Conservation (phyloP, 2,329 filamentous ascomycete species). For the Pseudodiploospora longispora region DNA sequence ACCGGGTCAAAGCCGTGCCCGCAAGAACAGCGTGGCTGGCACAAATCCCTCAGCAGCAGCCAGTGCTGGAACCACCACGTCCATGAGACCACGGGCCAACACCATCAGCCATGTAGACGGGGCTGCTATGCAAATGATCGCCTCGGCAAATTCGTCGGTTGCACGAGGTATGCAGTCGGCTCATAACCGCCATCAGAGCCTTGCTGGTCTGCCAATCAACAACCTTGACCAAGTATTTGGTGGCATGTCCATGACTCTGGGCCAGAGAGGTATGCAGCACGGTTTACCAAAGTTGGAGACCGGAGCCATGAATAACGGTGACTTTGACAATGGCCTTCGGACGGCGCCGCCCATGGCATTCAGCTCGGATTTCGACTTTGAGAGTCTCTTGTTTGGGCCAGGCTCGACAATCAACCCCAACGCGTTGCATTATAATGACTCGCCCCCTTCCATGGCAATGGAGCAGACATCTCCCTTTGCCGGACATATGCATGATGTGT, state of each 20-base stretch:
- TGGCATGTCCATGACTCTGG: constrained; percentile 62
- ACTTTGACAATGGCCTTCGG: constrained; percentile 60
- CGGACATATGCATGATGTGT: constrained; percentile 49
- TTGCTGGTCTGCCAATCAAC: constrained; percentile 58
- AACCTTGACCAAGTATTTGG: constrained; percentile 56
- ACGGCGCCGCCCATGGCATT: constrained; percentile 68
- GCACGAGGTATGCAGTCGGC: constrained; percentile 40
- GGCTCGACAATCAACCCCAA: constrained; percentile 62
- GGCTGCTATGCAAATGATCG: constrained; percentile 63
- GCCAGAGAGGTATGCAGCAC: constrained; percentile 57
- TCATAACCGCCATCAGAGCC: constrained; percentile 67
- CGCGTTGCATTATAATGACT: constrained; percentile 76
- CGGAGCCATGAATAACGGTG: constrained; percentile 55
- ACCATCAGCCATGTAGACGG: constrained; percentile 92
- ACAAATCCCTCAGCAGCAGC: constrained; percentile 32
- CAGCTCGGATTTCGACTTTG: constrained; percentile 41
- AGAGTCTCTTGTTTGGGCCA: constrained; percentile 57
- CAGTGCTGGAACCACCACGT: constrained; percentile 37
- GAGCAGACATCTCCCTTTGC: constrained; percentile 55
- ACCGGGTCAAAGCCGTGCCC: constrained; percentile 62
- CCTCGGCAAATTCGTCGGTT: constrained; percentile 47
- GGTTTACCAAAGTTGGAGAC: constrained; percentile 80
- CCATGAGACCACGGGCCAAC: constrained; percentile 83
- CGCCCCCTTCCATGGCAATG: constrained; percentile 57
- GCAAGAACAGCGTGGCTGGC: constrained; percentile 84